phyloP scores from a whole-genome alignment of 176 grass and related monocot species.

The Themeda triandra region DNA sequence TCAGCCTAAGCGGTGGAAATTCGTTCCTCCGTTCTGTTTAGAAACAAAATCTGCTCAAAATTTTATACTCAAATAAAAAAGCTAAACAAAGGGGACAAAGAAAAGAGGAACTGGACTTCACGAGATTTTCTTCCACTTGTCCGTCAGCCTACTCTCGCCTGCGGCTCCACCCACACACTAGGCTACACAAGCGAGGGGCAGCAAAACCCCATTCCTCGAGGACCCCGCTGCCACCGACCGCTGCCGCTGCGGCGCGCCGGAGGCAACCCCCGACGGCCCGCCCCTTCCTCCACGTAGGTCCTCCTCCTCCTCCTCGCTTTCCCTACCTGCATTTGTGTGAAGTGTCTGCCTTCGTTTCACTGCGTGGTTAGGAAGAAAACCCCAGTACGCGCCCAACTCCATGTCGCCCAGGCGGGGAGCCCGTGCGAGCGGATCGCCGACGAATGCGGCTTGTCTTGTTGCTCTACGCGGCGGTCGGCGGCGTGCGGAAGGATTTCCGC shows the following conservation, averaged over 20 bases:
- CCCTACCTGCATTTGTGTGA: not conserved
- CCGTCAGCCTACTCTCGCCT: too few relatives aligned
- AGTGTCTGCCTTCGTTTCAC: not conserved
- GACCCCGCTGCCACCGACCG: not conserved
- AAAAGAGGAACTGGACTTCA: too few relatives aligned
- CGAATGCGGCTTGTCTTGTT: not conserved
- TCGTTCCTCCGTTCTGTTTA: too few relatives aligned
- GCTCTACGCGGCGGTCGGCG: not conserved
- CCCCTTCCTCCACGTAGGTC: not conserved
- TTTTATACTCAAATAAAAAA: too few relatives aligned
- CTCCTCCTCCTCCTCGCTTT: not conserved
- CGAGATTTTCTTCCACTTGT: too few relatives aligned
- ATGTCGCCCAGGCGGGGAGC: not conserved
- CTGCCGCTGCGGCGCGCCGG: not conserved
- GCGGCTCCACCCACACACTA: too few relatives aligned
- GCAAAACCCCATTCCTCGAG: not conserved
- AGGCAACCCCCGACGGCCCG: not conserved
- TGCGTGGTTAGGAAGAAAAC: not conserved
- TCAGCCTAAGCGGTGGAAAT: too few relatives aligned
- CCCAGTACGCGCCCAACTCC: not conserved
- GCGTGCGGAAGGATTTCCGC: not conserved
- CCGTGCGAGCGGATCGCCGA: not conserved
- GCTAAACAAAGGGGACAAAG: too few relatives aligned
- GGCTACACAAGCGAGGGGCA: not conserved
- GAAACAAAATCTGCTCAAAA: too few relatives aligned